These are phyloP conservation scores for Suillus brevipes DNA, from an alignment of 768 basidiomycete species.

Conservation along the genomic window DNA sequence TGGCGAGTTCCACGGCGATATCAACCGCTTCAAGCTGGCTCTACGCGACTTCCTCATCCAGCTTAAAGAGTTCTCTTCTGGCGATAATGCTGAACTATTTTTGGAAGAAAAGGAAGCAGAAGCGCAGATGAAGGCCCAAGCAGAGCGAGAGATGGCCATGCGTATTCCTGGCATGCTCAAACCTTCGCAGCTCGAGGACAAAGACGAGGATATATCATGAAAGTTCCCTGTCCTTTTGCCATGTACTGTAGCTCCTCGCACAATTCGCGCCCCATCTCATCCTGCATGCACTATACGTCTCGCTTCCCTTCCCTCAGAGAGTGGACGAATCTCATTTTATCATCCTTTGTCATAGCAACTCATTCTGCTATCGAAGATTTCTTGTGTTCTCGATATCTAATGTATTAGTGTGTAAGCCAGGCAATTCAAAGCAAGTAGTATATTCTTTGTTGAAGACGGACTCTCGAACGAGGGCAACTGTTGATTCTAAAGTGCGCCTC, in stretches of 20 bases:
- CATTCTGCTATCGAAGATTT: slow-evolving; percentile 33
- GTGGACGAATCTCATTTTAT: slow-evolving; percentile 28
- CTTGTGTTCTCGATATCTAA: slow-evolving; percentile 34
- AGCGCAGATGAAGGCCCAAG: slow-evolving; percentile 70
- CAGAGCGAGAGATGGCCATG: slow-evolving; percentile 86
- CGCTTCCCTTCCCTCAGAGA: slow-evolving; percentile 19
- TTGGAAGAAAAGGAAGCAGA: slow-evolving; percentile 95
- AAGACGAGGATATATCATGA: slow-evolving; percentile 75
- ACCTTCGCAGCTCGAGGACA: slow-evolving; percentile 91
- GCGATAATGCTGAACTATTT: slow-evolving; percentile 88
- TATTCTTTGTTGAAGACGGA: background rate
- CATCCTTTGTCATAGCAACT: slow-evolving; percentile 19
- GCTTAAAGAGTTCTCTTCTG: slow-evolving; percentile 93
- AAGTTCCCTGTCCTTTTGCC: slow-evolving; percentile 27
- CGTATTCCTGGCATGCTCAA: slow-evolving; percentile 98
- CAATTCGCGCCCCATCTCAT: slow-evolving; percentile 13
- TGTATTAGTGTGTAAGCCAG: slow-evolving; percentile 38
- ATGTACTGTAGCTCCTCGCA: slow-evolving; percentile 31
- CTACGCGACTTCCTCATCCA: slow-evolving; percentile 97
- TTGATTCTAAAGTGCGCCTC: too few relatives aligned
- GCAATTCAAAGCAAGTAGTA: slow-evolving; percentile 25
- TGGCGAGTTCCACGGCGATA: slow-evolving; percentile 73
- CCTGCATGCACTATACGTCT: slow-evolving; percentile 16
- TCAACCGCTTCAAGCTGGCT: slow-evolving; percentile 89
- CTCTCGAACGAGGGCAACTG: background rate